Evolutionary conservation across 441 rosid genomes (phyloP).

Genomic region (Corymbia citriodora): DNA sequence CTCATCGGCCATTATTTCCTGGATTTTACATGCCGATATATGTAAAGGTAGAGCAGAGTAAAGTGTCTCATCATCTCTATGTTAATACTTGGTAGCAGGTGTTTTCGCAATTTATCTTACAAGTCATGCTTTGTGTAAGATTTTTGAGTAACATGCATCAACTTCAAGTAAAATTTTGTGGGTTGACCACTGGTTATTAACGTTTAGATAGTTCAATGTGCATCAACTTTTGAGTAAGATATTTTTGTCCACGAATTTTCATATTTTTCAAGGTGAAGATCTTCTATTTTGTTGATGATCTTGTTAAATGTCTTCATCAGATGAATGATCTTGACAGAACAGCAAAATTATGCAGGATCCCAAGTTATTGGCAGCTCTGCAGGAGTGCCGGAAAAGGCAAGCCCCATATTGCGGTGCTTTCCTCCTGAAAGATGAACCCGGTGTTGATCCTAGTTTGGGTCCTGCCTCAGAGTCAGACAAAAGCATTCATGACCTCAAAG

Average conservation of each 20-base stretch:
- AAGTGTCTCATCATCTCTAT: background rate
- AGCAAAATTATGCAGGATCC: slow-evolving; percentile 57
- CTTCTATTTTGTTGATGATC: background rate
- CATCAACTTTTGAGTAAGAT: background rate
- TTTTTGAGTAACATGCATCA: too few relatives aligned
- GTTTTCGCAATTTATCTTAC: background rate
- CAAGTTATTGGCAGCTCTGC: slow-evolving; percentile 83
- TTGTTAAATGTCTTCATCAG: background rate
- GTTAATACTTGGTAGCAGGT: background rate
- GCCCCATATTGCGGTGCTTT: slow-evolving; percentile 99
- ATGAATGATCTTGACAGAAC: background rate
- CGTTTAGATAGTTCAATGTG: background rate
- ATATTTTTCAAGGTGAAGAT: background rate
- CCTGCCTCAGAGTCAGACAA: slow-evolving; percentile 72
- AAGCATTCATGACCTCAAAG: slow-evolving; percentile 64
- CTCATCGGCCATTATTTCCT: slow-evolving; percentile 94
- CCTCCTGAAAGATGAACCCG: slow-evolving; percentile 87
- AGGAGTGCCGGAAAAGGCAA: slow-evolving; percentile 84
- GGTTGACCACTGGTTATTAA: background rate
- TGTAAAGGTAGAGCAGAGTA: slow-evolving; percentile 67
- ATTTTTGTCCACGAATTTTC: background rate
- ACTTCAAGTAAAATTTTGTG: background rate
- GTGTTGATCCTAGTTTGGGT: slow-evolving; percentile 48
- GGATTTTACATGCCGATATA: slow-evolving; percentile 98
- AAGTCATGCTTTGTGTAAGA: background rate